Evolutionary conservation across 306 rosid species (phyloP).

Genomic region (Begonia masoniana): DNA sequence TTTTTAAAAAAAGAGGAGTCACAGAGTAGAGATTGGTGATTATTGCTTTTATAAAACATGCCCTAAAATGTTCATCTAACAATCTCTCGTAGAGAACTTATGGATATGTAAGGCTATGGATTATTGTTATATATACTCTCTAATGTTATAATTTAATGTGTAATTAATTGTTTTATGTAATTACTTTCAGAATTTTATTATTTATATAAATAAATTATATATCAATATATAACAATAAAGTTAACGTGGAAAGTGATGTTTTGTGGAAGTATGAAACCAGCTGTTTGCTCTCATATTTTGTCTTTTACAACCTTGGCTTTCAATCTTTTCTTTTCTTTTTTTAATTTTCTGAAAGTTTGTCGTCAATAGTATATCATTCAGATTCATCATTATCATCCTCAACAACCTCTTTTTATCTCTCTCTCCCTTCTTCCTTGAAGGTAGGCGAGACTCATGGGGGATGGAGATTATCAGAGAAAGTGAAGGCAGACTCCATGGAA

Average conservation of each 20-base stretch:
- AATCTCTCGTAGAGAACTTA: too few species aligned
- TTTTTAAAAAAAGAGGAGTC: not conserved
- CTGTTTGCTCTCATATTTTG: slow-evolving; percentile 48
- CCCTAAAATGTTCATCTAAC: too few species aligned
- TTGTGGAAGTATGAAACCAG: slow-evolving; percentile 52
- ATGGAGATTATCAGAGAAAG: not conserved
- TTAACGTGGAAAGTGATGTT: not conserved
- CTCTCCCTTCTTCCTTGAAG: slow-evolving; percentile 31
- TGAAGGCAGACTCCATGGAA: not conserved
- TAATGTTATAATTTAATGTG: too few species aligned
- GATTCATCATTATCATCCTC: slow-evolving; percentile 20
- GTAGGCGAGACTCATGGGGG: slow-evolving; percentile 63
- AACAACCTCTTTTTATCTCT: not conserved
- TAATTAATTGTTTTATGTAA: not conserved
- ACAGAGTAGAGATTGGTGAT: not conserved
- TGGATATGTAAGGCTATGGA: too few species aligned
- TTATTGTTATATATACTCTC: too few species aligned
- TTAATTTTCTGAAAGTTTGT: slow-evolving; percentile 34
- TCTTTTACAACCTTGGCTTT: slow-evolving; percentile 36
- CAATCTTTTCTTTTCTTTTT: slow-evolving; percentile 9
- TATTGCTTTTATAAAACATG: too few species aligned
- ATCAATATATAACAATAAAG: not conserved
- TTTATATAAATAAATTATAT: not conserved
- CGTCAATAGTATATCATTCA: slow-evolving; percentile 15
- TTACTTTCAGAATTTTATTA: not conserved